Base-by-base conservation (phyloP, 2,329 filamentous ascomycete species). In the Hypomyces rosellus region DNA sequence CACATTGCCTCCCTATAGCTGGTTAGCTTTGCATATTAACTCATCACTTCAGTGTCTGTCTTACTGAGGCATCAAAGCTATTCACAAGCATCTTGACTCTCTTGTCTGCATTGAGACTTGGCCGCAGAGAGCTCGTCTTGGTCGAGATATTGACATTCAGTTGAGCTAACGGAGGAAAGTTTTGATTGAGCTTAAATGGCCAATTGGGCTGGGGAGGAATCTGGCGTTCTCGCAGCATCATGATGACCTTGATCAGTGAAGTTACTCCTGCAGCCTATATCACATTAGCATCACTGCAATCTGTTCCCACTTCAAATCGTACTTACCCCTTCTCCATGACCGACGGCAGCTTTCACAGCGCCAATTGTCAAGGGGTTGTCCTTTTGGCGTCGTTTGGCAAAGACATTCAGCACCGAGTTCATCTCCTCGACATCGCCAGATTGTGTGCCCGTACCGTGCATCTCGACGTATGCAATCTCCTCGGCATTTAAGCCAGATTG, bases 381-480 rank as follows among this genome's bases (percentile, higher is more conserved):
- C 0, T 64, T 62, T 7, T 20, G 37, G 9, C 74, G 68, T 56
- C 75, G 74, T 18, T 72, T 69, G 0, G 76, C 75, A 53, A 78
- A 81, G 11, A 75, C 70, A 46, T 74, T 67, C 2, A 84, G 80
- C 42, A 95, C 87, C 0, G 86, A 89, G 1, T 80, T 74, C 86
- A 93, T 92, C 65, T 96, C 90, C 2, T 82, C 85, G 2, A 82
- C 84, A 62, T 95, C 90, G 50, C 89, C 90, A 34, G 87, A 88
- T 66, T 95, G 89, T 0, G 89, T 95, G 25, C 90, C 90, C 1
- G 89, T 95, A 4, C 90, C 90, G 65, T 96, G 90, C 83, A 95
- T 90, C 67, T 96, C 90, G 3, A 95, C 85, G 59, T 92, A 95
- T 65, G 83, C 82, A 25, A 95, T 79, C 50, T 89, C 84, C 46